Percentiles rank a stretch among this genome's conserved stretches.
Conservation (phyloP, 2,329 filamentous ascomycete genomes). For the Aspergillus clavatus region DNA sequence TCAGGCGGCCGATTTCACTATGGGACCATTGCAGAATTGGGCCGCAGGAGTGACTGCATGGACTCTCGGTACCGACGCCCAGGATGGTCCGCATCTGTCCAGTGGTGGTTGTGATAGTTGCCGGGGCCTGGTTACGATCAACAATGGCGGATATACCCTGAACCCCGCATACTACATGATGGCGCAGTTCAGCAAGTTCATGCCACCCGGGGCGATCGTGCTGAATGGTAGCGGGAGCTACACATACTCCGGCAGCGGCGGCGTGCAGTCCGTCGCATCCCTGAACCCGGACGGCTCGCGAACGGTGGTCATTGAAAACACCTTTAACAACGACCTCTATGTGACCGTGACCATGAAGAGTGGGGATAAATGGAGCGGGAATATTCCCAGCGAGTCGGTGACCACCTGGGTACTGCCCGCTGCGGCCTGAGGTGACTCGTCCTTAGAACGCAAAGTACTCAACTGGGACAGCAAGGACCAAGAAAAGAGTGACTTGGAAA, state of each 20-base stretch:
- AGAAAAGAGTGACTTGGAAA: too few relatives aligned
- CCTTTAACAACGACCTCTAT: slow-evolving; percentile 44
- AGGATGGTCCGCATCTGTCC: slow-evolving; percentile 25
- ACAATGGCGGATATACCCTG: slow-evolving; percentile 41
- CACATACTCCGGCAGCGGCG: slow-evolving; percentile 35
- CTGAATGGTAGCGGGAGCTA: slow-evolving; percentile 44
- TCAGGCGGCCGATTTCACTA: slow-evolving; percentile 25
- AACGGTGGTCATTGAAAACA: slow-evolving; percentile 47
- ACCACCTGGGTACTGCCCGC: slow-evolving; percentile 28
- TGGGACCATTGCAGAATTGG: slow-evolving; percentile 29
- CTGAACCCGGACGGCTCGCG: slow-evolving; percentile 45
- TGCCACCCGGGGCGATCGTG: slow-evolving; percentile 44
- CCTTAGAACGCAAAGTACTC: too few relatives aligned
- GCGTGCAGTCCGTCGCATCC: slow-evolving; percentile 44
- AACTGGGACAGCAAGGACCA: too few relatives aligned
- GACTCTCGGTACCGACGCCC: slow-evolving; percentile 26
- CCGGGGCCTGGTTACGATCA: slow-evolving; percentile 24
- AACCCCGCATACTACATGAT: slow-evolving; percentile 52
- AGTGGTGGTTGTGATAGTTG: slow-evolving; percentile 26
- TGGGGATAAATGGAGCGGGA: slow-evolving; percentile 26
- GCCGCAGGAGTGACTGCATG: slow-evolving; percentile 28
- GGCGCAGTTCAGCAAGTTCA: slow-evolving; percentile 49
- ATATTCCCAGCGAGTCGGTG: slow-evolving; percentile 24
- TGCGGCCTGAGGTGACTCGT: not conserved
- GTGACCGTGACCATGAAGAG: slow-evolving; percentile 26